These are phyloP conservation scores for Botrytis elliptica DNA, from an alignment of 2,329 filamentous ascomycete genomes.

Conservation along the genomic window DNA sequence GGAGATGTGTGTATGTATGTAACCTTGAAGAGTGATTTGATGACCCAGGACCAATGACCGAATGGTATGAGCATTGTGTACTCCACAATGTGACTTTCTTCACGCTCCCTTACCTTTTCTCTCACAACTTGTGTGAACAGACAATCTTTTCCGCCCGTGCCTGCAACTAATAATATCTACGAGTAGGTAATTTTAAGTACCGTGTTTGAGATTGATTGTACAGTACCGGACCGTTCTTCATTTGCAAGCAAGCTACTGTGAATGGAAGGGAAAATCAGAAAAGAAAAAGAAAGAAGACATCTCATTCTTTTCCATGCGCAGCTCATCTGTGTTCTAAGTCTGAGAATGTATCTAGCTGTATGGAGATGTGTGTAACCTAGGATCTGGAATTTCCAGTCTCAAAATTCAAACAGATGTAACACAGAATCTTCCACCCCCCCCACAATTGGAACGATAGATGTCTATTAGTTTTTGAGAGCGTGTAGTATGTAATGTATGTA, in stretches of 20 bases:
- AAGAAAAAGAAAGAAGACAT: background rate
- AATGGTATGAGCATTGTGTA: background rate
- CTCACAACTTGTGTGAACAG: background rate
- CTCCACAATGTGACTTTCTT: background rate
- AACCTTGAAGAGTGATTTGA: background rate
- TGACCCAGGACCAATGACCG: background rate
- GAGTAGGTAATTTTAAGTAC: background rate
- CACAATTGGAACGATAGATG: background rate
- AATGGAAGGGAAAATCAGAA: background rate
- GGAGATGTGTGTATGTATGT: background rate
- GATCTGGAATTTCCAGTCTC: background rate
- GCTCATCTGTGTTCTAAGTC: background rate
- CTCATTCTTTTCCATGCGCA: background rate
- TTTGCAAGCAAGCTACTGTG: background rate
- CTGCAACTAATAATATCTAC: conserved; percentile 1
- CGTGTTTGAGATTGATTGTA: conserved; percentile 17
- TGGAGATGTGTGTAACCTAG: background rate
- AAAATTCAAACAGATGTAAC: background rate
- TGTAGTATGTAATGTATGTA: background rate
- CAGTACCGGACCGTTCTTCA: conserved; percentile 7
- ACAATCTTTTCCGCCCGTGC: background rate
- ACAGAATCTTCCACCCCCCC: background rate
- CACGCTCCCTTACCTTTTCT: background rate
- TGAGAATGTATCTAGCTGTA: background rate
- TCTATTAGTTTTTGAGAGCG: background rate